Evolutionary conservation across 2,329 filamentous ascomycete species (phyloP).

Genomic region (Ceratocystis destructans): DNA sequence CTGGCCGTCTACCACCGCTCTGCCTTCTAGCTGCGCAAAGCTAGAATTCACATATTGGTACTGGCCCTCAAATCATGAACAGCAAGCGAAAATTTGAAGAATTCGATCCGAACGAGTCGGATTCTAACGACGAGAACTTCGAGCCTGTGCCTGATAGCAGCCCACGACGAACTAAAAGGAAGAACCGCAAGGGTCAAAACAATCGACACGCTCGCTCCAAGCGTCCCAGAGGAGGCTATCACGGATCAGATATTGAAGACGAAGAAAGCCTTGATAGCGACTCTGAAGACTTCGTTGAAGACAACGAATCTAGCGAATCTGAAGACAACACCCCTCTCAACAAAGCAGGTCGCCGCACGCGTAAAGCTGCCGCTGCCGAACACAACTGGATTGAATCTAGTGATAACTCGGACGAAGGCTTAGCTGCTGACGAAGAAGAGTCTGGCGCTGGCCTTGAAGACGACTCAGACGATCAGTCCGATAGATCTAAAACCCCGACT

Average conservation of each 20-base stretch:
- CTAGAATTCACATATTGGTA: slow-evolving; percentile 15
- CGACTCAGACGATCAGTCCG: slow-evolving; percentile 24
- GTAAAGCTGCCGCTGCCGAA: slow-evolving; percentile 32
- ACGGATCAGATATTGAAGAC: slow-evolving; percentile 49
- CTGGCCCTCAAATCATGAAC: slow-evolving; percentile 28
- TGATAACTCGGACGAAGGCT: slow-evolving; percentile 20
- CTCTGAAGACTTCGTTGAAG: slow-evolving; percentile 37
- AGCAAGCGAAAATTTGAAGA: slow-evolving; percentile 44
- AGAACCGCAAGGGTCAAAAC: slow-evolving; percentile 27
- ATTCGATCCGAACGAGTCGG: slow-evolving; percentile 54
- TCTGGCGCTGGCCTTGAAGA: slow-evolving; percentile 24
- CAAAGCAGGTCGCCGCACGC: slow-evolving; percentile 35
- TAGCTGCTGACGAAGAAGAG: slow-evolving; percentile 36
- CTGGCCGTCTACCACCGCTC: slow-evolving; percentile 2
- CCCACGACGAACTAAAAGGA: slow-evolving; percentile 27
- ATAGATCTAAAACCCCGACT: slow-evolving; percentile 21
- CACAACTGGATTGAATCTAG: slow-evolving; percentile 17
- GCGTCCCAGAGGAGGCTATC: slow-evolving; percentile 34
- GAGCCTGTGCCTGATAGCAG: slow-evolving; percentile 37
- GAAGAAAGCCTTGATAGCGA: slow-evolving; percentile 38
- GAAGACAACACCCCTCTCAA: slow-evolving; percentile 33
- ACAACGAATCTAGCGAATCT: slow-evolving; percentile 28
- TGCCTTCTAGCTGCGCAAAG: slow-evolving; percentile 17
- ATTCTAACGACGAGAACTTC: slow-evolving; percentile 53
- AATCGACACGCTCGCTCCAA: slow-evolving; percentile 28